Conservation (phyloP, 1,139 yeast genomes). For the Yamadazyma conglobata region DNA sequence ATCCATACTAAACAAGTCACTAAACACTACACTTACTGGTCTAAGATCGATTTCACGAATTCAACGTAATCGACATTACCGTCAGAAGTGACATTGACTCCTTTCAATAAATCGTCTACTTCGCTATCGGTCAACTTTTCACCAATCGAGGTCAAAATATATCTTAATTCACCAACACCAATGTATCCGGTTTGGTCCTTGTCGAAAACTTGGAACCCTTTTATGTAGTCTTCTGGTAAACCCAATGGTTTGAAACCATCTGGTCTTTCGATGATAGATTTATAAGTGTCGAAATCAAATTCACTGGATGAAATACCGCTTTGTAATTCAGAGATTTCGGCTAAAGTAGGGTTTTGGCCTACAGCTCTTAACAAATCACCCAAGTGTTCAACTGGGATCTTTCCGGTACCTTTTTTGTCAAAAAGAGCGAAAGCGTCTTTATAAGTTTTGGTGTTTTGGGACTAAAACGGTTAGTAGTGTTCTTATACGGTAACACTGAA, state of each 20-base stretch:
- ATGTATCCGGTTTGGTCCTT: slow-evolving; percentile 93
- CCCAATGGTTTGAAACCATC: slow-evolving; percentile 89
- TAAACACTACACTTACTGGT: slow-evolving; percentile 57
- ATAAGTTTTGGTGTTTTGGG: slow-evolving; percentile 65
- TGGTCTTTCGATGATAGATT: slow-evolving; percentile 76
- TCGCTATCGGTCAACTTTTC: slow-evolving; percentile 87
- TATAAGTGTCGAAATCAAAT: slow-evolving; percentile 74
- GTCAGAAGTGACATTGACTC: slow-evolving; percentile 88
- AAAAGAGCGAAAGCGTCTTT: slow-evolving; percentile 97
- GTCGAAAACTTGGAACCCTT: slow-evolving; percentile 97
- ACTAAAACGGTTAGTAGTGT: slow-evolving; percentile 21
- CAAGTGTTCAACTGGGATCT: slow-evolving; percentile 79
- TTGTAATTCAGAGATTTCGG: slow-evolving; percentile 78
- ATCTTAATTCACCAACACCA: slow-evolving; percentile 94
- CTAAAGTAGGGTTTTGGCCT: slow-evolving; percentile 96
- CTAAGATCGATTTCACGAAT: slow-evolving; percentile 88
- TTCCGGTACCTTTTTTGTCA: slow-evolving; percentile 95
- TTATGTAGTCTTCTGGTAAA: slow-evolving; percentile 93
- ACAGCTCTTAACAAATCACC: slow-evolving; percentile 96
- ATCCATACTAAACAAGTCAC: no score
- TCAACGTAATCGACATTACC: slow-evolving; percentile 95
- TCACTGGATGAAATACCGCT: slow-evolving; percentile 40
- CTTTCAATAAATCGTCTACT: slow-evolving; percentile 93
- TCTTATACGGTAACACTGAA: no score
- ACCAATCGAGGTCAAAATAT: slow-evolving; percentile 89